A percentile compares a stretch with the other conserved stretches of the same genome.
Conservation (phyloP, 768 basidiomycete species). For the Mycena albidolilacea region DNA sequence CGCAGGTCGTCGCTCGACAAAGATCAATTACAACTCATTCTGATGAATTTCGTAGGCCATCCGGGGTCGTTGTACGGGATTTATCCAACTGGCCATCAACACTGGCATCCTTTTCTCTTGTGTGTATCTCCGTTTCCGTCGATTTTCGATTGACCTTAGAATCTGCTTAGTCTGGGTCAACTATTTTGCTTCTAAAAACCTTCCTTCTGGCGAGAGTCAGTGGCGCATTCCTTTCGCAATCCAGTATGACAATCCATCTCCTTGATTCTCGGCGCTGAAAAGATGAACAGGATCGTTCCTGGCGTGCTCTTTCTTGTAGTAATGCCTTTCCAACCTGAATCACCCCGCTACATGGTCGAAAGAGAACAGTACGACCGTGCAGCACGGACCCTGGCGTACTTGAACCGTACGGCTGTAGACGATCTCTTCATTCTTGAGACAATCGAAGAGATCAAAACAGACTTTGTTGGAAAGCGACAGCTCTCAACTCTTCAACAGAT, state of each 20-base stretch:
- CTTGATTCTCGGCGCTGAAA: background rate
- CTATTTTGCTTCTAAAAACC: conserved; percentile 56
- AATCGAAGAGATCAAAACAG: conserved; percentile 64
- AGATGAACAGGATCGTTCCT: conserved; percentile 56
- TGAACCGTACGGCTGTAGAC: conserved; percentile 47
- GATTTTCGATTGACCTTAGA: background rate
- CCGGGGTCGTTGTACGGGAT: conserved; percentile 65
- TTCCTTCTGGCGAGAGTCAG: conserved; percentile 57
- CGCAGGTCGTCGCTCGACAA: conserved; percentile 39
- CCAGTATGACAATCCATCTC: conserved; percentile 48
- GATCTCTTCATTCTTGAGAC: conserved; percentile 53
- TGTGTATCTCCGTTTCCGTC: conserved; percentile 37
- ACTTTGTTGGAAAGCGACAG: conserved; percentile 59
- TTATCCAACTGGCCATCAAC: conserved; percentile 57
- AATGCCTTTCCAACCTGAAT: conserved; percentile 68
- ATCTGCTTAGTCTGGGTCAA: conserved; percentile 60
- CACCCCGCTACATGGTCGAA: conserved; percentile 71
- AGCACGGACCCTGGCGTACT: conserved; percentile 55
- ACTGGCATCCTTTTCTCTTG: conserved; percentile 55
- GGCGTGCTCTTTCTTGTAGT: conserved; percentile 62
- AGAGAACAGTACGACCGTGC: conserved; percentile 59
- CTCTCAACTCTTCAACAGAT: conserved; percentile 54
- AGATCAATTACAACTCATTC: background rate
- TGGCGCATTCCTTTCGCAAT: conserved; percentile 70
- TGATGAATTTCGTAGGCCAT: conserved; percentile 60